A percentile compares a stretch with the other conserved stretches of the same genome.
Conservation (phyloP, 164 flowering plant species). For the Akebia trifoliata region DNA sequence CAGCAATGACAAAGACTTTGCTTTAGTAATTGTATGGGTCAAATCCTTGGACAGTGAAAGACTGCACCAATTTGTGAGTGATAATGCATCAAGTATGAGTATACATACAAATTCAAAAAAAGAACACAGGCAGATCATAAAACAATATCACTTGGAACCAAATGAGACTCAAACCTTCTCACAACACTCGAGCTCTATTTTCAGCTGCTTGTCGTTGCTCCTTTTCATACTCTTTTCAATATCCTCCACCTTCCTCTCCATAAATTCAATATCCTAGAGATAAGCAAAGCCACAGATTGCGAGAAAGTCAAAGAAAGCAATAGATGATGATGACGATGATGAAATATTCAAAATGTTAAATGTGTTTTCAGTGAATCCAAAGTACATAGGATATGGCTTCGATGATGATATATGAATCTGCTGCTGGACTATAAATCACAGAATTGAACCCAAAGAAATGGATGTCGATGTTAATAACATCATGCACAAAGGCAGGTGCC, state of each 20-base stretch:
- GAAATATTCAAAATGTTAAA: too few species aligned
- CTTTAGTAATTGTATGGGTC: too few species aligned
- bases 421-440: neutral
- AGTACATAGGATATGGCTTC: too few species aligned
- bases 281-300: constrained; percentile 3
- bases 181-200: constrained; percentile 81
- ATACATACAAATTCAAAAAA: neutral
- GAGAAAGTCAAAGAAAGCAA: neutral
- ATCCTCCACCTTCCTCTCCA: constrained; percentile 81
- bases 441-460: neutral
- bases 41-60: too few species aligned
- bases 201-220: constrained; percentile 96
- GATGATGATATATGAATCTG: too few species aligned
- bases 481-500: neutral
- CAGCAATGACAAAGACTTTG: too few species aligned
- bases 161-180: constrained; percentile 41
- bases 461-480: neutral
- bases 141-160: constrained; percentile 1
- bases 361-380: too few species aligned
- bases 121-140: neutral
- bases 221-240: constrained; percentile 98
- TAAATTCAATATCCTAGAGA: constrained; percentile 82
- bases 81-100: neutral
- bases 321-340: too few species aligned
- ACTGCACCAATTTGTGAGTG: too few species aligned